Evolutionary conservation across 169 alveolate species (phyloP), one percentile per base, ranked within the genome.

Genomic region (Cryptosporidium tyzzeri): DNA sequence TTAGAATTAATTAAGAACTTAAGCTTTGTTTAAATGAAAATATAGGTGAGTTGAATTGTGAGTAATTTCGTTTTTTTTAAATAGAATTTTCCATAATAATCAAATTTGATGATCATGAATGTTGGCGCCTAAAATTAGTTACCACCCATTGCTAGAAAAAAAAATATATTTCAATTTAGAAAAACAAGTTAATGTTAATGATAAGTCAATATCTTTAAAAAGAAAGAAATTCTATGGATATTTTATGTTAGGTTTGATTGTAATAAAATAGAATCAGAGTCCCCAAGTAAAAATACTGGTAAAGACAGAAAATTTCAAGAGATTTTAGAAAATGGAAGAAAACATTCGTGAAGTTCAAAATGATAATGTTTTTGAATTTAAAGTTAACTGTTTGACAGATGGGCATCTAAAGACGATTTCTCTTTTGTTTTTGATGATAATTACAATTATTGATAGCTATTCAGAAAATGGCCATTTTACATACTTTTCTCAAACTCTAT

Each of bases 321-420:
- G 35, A 55, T 65, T 35, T n/a, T 29, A 23, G 6, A 33, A 31
- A 14, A 65, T 65, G 71, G 50, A 7, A 51, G 71, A 65, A 31
- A 65, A 3, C 29, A 7, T n/a, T 8, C 16, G 31, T 33, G 71
- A 33, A 16, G 8, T 35, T 21, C 58, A 41, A 45, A 69, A 69
- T n/a, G 71, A 65, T 29, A 69, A 59, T 5, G 55, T 73, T 31
- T 39, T 73, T 29, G 86, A 73, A 39, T 73, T 73, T 35, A 73
- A 59, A 41, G 86, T 73, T 8, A 73, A 73, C 51, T 53, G 71
- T 39, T 26, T 73, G 68, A 73, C 86, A 0, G 68, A 73, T 31
- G 70, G 86, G 5, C 86, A 80, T 41, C 53, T 80, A 16, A 80
- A 80, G 68, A 80, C 87, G 48, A 80, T 80, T 41, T 62, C 87